Evolutionary conservation across 2,329 filamentous ascomycete genomes (phyloP), one percentile per base, ranked within the genome.

Genomic region (Penicillium rolfsii): DNA sequence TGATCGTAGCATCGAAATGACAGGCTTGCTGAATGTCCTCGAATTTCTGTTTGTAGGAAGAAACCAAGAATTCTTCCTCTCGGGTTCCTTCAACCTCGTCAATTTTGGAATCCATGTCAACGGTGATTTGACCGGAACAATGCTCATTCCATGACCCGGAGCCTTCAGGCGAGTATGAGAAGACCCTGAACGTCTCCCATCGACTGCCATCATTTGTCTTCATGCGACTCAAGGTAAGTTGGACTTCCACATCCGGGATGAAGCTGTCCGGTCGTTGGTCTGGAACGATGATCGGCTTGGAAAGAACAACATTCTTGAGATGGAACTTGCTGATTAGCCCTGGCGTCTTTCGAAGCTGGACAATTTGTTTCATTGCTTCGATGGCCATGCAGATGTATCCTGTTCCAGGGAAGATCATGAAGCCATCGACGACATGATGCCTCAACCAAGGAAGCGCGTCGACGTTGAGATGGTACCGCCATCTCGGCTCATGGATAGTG

Each of bases 301-400:
- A 43, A 9, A 54, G 36, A 30, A 43, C 40, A 9, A 54, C 16
- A 36, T 54, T 54, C 26, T 24, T 43, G 24, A 54, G 16, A 9
- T 43, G 36, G 16, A 54, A 54, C 4, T 43, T 43, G 12, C 26
- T 22, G 19, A 54, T 35, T 6, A 19, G 14, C 5, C 50, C 36
- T 2, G 36, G 1, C 5, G 52, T 33, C 24, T 54, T 43, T 33
- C 38, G 52, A 33, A 43, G 24, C n/a, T 33, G 38, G 8, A 54
- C 26, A 8, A 43, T 33, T 14, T 54, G 52, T n/a, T 43, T 43
- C 36, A 54, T 43, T 33, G 57, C 57, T 40, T 59, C 57, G 38
- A 59, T 55, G n/a, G 50, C 57, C 49, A 54, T 59, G 14, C 28
- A 36, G 12, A 59, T 41, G 14, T 59, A 59, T 7, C 57, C 57